Evolutionary conservation across 225 moss, liverwort and hornwort genomes (phyloP).

Genomic region (Pseudisothecium myosuroides): DNA sequence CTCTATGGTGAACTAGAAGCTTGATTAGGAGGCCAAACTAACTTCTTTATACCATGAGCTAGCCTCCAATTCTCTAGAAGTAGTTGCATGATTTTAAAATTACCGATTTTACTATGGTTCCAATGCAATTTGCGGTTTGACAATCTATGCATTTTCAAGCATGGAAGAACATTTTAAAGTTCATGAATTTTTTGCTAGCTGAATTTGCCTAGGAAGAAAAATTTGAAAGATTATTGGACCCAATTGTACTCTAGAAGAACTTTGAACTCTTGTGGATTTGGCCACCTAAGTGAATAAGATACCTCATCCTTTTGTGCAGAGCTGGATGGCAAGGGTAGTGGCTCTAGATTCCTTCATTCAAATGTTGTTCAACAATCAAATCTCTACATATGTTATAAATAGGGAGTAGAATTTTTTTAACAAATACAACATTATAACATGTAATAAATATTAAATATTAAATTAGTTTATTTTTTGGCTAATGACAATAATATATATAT

Average conservation of each 20-base stretch:
- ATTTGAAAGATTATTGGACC: not conserved
- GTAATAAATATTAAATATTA: too few species aligned
- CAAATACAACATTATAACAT: too few species aligned
- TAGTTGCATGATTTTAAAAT: not conserved
- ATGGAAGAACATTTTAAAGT: not conserved
- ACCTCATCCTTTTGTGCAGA: not conserved
- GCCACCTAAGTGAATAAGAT: accelerated
- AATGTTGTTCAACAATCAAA: not conserved
- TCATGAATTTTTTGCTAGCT: not conserved
- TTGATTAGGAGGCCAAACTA: not conserved
- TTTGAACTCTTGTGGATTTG: not conserved
- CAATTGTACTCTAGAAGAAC: accelerated
- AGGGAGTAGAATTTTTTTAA: too few species aligned
- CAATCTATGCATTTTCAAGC: not conserved
- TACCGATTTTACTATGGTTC: not conserved
- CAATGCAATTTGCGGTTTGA: accelerated
- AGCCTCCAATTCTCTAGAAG: not conserved
- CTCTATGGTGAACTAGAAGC: not conserved
- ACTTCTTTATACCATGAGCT: not conserved
- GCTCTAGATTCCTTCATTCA: not conserved
- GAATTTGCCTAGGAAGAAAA: accelerated
- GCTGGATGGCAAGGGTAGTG: accelerated
- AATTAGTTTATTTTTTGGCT: accelerated
- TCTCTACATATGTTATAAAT: too few species aligned
- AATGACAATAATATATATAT: too few species aligned